These are phyloP conservation scores for Halophytophthora batemanensis DNA, from an alignment of 352 stramenopile genomes.

Conservation along the genomic window DNA sequence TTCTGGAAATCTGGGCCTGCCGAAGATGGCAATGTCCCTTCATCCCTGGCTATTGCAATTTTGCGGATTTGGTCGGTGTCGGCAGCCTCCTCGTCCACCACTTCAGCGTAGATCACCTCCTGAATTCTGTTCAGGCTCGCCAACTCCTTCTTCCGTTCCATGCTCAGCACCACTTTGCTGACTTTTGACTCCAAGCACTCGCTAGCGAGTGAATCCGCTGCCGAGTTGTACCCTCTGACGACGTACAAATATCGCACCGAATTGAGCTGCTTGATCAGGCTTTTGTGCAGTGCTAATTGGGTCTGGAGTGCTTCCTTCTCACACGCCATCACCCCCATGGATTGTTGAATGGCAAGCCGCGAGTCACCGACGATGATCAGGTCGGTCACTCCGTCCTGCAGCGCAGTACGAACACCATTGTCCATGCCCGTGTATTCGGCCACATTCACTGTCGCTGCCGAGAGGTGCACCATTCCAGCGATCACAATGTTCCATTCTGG, in stretches of 20 bases:
- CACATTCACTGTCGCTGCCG: constrained; percentile 2
- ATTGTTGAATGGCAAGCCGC: constrained; percentile 9
- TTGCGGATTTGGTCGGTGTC: too few relatives aligned
- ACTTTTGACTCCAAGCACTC: background rate
- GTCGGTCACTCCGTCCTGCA: constrained; percentile 1
- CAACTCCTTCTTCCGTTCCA: background rate
- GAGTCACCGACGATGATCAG: constrained; percentile 3
- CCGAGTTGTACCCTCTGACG: background rate
- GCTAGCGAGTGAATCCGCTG: constrained; percentile 1
- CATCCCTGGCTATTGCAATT: too few relatives aligned
- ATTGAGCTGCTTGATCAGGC: background rate
- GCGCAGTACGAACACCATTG: background rate
- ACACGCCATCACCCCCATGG: constrained; percentile 5
- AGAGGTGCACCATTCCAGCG: constrained; percentile 4
- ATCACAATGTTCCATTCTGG: constrained; percentile 5
- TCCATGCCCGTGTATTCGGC: constrained; percentile 6
- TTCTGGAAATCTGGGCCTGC: too few relatives aligned
- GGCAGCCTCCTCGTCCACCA: too few relatives aligned
- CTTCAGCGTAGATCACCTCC: too few relatives aligned
- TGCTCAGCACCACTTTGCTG: background rate
- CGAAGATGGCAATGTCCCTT: too few relatives aligned
- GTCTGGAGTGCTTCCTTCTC: constrained; percentile 5
- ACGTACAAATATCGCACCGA: constrained; percentile 1
- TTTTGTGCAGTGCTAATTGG: background rate
- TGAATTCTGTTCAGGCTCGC: background rate